These are phyloP conservation scores for Yamadazyma siamensis DNA, from an alignment of 1,139 yeast species.

Conservation along the genomic window DNA sequence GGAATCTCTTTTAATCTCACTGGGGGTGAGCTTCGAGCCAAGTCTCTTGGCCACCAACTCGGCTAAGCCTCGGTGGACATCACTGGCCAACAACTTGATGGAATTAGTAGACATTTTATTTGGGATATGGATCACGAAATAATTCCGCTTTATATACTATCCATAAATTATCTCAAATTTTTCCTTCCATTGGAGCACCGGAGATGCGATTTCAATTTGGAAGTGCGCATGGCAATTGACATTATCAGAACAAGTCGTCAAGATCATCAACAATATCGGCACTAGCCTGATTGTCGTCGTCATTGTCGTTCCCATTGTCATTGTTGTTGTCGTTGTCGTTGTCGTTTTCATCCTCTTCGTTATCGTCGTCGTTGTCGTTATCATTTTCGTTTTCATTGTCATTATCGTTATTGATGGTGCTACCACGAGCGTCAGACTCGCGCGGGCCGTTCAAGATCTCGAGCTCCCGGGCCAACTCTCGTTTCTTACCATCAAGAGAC, in stretches of 20 bases:
- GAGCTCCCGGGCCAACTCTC: slow-evolving; percentile 49
- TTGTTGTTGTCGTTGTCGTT: slow-evolving; percentile 25
- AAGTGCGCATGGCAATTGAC: too few species aligned
- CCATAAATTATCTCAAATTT: slow-evolving; percentile 1
- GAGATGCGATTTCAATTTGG: slow-evolving; percentile 8
- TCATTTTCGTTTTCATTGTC: slow-evolving; percentile 28
- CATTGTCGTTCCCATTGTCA: slow-evolving; percentile 36
- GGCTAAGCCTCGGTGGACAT: slow-evolving; percentile 88
- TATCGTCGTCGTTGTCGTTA: slow-evolving; percentile 17
- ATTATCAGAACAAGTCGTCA: slow-evolving; percentile 27
- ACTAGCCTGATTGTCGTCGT: slow-evolving; percentile 25
- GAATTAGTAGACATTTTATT: slow-evolving; percentile 69
- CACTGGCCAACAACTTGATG: slow-evolving; percentile 83
- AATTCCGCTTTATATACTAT: neutral
- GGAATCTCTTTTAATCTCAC: slow-evolving; percentile 67
- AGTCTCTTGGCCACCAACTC: slow-evolving; percentile 66
- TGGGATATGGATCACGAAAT: neutral
- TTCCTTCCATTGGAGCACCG: slow-evolving; percentile 5
- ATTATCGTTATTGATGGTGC: slow-evolving; percentile 24
- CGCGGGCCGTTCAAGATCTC: slow-evolving; percentile 23
- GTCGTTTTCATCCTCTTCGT: slow-evolving; percentile 18
- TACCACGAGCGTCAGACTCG: slow-evolving; percentile 12
- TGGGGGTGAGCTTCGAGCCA: slow-evolving; percentile 58
- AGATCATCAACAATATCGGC: slow-evolving; percentile 35
- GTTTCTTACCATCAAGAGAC: slow-evolving; percentile 78